Evolutionary conservation across 495 filamentous ascomycete species (phyloP).

Genomic region (Cladorrhinum samala): DNA sequence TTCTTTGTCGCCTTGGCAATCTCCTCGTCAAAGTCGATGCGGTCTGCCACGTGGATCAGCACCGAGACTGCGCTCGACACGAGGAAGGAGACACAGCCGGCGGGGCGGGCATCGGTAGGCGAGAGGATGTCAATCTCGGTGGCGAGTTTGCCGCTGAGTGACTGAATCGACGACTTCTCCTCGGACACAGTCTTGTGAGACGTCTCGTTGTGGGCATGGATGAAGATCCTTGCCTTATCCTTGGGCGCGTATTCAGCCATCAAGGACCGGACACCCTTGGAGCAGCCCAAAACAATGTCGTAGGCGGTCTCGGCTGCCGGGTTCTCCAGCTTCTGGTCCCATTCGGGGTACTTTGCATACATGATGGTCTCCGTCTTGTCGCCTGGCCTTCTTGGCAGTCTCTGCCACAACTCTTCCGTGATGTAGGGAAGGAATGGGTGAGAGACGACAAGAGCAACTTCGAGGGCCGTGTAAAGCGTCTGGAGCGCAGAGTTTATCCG

Average conservation of each 20-base stretch:
- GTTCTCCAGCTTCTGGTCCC: slow-evolving; percentile 50
- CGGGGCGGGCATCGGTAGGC: too few species aligned
- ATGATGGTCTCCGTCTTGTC: slow-evolving; percentile 64
- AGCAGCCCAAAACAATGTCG: slow-evolving; percentile 54
- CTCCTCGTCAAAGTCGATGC: too few species aligned
- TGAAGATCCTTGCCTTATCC: too few species aligned
- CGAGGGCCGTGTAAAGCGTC: slow-evolving; percentile 63
- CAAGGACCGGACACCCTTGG: slow-evolving; percentile 50
- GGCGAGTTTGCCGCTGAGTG: too few species aligned
- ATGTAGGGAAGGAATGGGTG: slow-evolving; percentile 80
- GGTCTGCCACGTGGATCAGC: too few species aligned
- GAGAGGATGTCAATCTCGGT: too few species aligned
- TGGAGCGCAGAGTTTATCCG: slow-evolving; percentile 56
- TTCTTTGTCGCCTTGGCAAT: too few species aligned
- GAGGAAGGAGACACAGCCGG: too few species aligned
- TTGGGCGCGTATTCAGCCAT: slow-evolving; percentile 52
- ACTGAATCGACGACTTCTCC: too few species aligned
- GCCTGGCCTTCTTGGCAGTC: slow-evolving; percentile 56
- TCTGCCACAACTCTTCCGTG: slow-evolving; percentile 74
- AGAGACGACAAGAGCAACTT: slow-evolving; percentile 59
- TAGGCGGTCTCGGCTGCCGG: slow-evolving; percentile 54
- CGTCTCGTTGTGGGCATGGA: too few species aligned
- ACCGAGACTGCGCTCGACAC: too few species aligned
- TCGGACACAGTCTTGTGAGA: too few species aligned
- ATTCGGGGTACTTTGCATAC: slow-evolving; percentile 58